Conservation (phyloP, 139 green algal species). For the Closterium sp. region DNA sequence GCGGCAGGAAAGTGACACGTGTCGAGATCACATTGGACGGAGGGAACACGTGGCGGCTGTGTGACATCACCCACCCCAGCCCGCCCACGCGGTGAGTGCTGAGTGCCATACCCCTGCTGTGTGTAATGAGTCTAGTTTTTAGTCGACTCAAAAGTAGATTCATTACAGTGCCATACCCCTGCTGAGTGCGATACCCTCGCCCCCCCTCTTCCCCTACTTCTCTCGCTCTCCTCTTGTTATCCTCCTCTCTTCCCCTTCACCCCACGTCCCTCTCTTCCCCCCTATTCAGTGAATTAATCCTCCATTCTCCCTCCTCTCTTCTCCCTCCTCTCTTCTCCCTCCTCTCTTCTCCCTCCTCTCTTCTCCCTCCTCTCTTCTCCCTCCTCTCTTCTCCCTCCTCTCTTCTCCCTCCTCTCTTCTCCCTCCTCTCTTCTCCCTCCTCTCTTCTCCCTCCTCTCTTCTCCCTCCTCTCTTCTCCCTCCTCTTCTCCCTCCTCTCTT, state of each 20-base stretch:
- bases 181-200: too few relatives aligned
- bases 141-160: too few relatives aligned
- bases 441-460: not conserved
- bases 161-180: too few relatives aligned
- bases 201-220: too few relatives aligned
- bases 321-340: too few relatives aligned
- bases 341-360: too few relatives aligned
- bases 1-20: conserved; percentile 85
- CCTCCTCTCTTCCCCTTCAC: too few relatives aligned
- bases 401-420: not conserved
- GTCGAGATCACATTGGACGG: conserved; percentile 89
- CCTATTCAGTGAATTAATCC: not conserved
- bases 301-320: not conserved
- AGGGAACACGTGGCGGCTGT: conserved; percentile 75
- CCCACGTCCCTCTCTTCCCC: not conserved
- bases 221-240: too few relatives aligned
- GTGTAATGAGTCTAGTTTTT: too few relatives aligned
- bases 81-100: not conserved
- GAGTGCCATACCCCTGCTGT: too few relatives aligned
- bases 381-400: not conserved
- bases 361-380: too few relatives aligned
- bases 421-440: not conserved
- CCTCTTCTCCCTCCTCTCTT: too few relatives aligned
- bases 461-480: not conserved
- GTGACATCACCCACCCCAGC: conserved; percentile 59